Base-by-base conservation (phyloP, 192 early-diverging fungal genomes). In the Glomus cerebriforme region DNA sequence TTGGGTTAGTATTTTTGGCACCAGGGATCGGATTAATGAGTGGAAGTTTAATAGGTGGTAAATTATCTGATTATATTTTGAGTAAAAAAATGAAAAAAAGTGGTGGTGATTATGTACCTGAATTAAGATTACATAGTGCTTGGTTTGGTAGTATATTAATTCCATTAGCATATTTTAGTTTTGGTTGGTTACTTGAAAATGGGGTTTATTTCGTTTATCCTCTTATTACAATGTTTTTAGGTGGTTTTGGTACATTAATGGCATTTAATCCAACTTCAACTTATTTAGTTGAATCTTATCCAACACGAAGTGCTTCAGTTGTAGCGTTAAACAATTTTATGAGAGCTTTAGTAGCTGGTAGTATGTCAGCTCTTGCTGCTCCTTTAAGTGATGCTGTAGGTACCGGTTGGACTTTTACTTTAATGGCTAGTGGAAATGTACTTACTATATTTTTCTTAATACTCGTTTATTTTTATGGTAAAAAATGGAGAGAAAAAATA, bases 11-110 rank as follows among this genome's bases (percentile, higher is more conserved):
- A 19, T 45, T 86, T 78, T 79, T 87, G 54, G 75, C 82, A 7
- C 72, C 76, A 10, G 88, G 85, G 4, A 17, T 81, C 6, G 88
- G 87, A 7, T 82, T 80, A 1, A 71, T 83, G 9, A 15, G 82
- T 17, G 87, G 88, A 15, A 83, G 85, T 4, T 60, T 86, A 27
- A 29, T 83, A 7, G 80, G 72, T 27, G 88, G 88, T 7, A 74
- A 76, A 26, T 84, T 80, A 39, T 81, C 83, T 12, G 83, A 84
- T 34, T 82, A 80, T 58, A 79, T 84, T 37, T 79, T 84, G 58
- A 45, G n/a, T 12, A 45, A 43, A 70, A 34, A 5, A 15, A 70
- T 43, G 12, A 31, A 39, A 45, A 39, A 70, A 19, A 75, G 75
- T 24, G 79, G 80, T 7, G 73, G 47, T 17, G 12, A 7, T 31